These are phyloP conservation scores for Podila epigama DNA, from an alignment of 192 early-diverging fungal genomes.

Conservation along the genomic window DNA sequence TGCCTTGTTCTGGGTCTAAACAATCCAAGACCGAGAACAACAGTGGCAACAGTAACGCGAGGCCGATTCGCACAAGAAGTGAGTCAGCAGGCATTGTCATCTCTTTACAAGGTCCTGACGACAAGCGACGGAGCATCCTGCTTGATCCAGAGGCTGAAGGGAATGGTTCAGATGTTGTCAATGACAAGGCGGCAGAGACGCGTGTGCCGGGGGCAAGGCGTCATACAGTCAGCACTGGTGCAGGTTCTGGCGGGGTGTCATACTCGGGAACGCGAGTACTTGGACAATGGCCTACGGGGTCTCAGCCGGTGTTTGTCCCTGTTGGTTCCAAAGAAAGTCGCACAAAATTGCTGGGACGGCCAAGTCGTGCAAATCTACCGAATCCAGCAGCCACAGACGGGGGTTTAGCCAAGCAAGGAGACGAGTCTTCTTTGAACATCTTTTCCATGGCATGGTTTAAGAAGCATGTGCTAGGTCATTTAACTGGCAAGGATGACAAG, in stretches of 20 bases:
- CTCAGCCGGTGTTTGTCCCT: conserved; percentile 14
- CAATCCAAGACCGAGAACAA: not conserved
- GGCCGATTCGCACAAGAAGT: not conserved
- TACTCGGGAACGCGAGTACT: conserved; percentile 12
- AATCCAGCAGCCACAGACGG: not conserved
- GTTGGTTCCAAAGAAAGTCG: conserved; percentile 36
- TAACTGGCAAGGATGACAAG: conserved; percentile 11
- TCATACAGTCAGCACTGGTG: conserved; percentile 34
- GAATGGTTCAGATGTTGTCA: not conserved
- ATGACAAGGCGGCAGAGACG: not conserved
- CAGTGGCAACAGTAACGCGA: not conserved
- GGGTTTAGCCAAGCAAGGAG: not conserved
- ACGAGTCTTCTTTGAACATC: not conserved
- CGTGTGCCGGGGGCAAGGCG: conserved; percentile 17
- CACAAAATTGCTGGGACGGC: conserved; percentile 23
- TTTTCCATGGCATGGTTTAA: not conserved
- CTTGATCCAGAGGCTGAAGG: conserved; percentile 14
- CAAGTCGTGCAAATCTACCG: conserved; percentile 7
- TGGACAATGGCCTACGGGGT: conserved; percentile 38
- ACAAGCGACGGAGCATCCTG: conserved; percentile 26
- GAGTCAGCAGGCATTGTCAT: conserved; percentile 34
- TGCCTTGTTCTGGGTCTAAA: not conserved
- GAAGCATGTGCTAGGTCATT: not conserved
- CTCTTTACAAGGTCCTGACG: conserved; percentile 35
- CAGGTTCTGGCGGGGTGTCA: conserved; percentile 8